Evolutionary conservation across 345 rosid genomes (phyloP).

Genomic region (Erucastrum elatum): DNA sequence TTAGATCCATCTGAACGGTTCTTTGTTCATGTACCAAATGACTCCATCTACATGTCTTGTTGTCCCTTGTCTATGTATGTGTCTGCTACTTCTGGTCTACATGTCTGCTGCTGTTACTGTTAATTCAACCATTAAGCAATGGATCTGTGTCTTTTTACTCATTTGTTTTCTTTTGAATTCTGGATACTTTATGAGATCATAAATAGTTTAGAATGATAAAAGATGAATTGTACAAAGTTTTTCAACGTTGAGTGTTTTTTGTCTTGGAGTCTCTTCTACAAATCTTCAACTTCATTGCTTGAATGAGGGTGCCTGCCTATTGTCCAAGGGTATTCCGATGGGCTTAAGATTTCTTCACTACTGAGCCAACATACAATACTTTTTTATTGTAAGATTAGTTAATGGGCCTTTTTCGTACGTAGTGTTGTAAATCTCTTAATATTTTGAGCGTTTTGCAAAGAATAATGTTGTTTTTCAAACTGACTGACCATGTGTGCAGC

Average conservation of each 20-base stretch:
- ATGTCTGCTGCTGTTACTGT: conserved; percentile 27
- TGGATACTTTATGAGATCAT: neutral
- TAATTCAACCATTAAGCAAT: conserved; percentile 22
- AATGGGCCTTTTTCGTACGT: neutral
- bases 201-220: conserved; percentile 4
- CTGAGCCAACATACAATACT: neutral
- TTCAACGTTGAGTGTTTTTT: neutral
- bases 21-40: conserved; percentile 28
- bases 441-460: no score
- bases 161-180: neutral
- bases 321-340: neutral
- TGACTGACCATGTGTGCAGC: neutral
- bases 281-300: no score
- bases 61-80: conserved; percentile 27
- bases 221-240: conserved; percentile 15
- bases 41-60: conserved; percentile 11
- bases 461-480: neutral
- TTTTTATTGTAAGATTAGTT: neutral
- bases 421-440: no score
- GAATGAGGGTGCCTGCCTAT: neutral
- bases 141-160: conserved; percentile 27
- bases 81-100: conserved; percentile 33
- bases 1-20: conserved; percentile 32
- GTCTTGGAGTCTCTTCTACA: no score
- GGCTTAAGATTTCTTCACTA: neutral